Percentiles rank a stretch among this genome's conserved stretches.
phyloP scores from a whole-genome alignment of 2,329 filamentous ascomycete species.

The Stromatinia cepivora region DNA sequence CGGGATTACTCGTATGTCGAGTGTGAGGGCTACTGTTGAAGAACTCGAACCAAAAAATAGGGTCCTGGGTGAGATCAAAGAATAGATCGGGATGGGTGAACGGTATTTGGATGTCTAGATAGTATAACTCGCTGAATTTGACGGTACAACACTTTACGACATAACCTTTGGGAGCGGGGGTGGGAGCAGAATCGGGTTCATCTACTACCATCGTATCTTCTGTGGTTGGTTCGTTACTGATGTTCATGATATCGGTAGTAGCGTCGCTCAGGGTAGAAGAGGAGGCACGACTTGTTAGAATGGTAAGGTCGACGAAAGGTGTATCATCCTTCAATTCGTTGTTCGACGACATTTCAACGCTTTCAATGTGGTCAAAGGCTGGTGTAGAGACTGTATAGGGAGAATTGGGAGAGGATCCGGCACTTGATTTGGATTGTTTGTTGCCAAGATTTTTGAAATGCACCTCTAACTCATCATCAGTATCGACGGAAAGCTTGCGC shows the following conservation, averaged over 20 bases:
- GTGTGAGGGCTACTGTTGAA: neutral
- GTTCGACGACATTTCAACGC: neutral
- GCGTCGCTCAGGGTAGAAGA: neutral
- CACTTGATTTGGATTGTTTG: neutral
- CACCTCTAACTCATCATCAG: neutral
- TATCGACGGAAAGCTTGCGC: neutral
- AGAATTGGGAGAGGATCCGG: neutral
- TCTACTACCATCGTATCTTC: too few relatives aligned
- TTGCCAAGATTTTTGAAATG: neutral
- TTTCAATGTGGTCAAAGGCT: neutral
- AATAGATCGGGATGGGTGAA: neutral
- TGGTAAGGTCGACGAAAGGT: neutral
- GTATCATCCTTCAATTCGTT: neutral
- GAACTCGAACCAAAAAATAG: neutral
- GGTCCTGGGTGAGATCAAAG: conserved; percentile 6
- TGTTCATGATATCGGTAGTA: neutral
- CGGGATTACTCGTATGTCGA: too few relatives aligned
- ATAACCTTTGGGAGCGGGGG: neutral
- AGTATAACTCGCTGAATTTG: neutral
- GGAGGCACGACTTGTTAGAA: neutral
- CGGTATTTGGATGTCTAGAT: neutral
- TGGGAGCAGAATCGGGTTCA: too few relatives aligned
- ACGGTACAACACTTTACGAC: neutral
- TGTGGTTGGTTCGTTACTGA: neutral
- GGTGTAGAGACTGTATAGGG: neutral